Base-by-base conservation (phyloP, 2,329 filamentous ascomycete species). In the Cladobotryum mycophilum region DNA sequence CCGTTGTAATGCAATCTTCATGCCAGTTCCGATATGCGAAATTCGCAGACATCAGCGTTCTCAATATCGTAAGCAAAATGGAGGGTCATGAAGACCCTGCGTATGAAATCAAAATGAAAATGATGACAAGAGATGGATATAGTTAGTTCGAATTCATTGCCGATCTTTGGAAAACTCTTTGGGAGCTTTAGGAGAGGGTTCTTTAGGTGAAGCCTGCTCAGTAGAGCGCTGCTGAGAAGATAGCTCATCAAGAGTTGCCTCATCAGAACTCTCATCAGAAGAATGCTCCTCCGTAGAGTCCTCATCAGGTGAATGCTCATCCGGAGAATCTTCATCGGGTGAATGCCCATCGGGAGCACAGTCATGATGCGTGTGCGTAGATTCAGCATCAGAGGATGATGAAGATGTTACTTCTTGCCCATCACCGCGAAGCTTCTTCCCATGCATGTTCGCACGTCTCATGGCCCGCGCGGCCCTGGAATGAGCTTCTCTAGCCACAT, bases 391-490 rank as follows among this genome's bases (percentile, higher is more conserved):
- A 12, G 70, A 71, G n/a, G 63, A 65, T 4, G 60, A 52, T 13
- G 64, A 62, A 2, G 58, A 61, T 18, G 49, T 43, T 44, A 20
- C 63, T 2, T 63, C 63, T 38, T 65, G 67, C 45, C 63, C 63
- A 5, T 22, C 56, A 48, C 74, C 71, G 17, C 65, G 56, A 37
- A 63, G 66, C 52, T 67, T 68, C 55, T 68, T 67, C 30, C 60
- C 60, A 35, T 67, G 63, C 58, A 80, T 74, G 48, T 79, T 77
- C 11, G 77, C 77, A 54, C 75, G 72, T 48, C 72, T 72, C 56
- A 80, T 56, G 6, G 66, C 67, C 46, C 59, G 60, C 14, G 64
- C 61, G 4, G 67, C 68, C 53, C 64, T 68, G 36, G 65, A 48
- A 18, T 68, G 66, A 20, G 68, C 68, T 53, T 67, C 63, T 18